phyloP scores from a whole-genome alignment of 2,329 filamentous ascomycete species.

The Cladosporium phlei region DNA sequence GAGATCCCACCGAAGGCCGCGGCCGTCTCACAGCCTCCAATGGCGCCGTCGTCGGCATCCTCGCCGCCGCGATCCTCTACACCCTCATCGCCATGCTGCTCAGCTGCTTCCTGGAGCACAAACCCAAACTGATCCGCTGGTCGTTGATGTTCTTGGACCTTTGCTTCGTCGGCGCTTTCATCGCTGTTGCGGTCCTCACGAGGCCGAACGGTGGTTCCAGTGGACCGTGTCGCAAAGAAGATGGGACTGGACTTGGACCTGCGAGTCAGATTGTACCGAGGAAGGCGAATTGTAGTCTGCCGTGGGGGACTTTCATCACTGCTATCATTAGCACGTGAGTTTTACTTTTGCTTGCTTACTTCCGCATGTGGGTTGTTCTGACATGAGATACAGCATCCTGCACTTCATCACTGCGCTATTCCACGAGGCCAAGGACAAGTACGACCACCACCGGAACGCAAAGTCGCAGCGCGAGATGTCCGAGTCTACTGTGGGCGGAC shows the following conservation, averaged over 20 bases:
- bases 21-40: slow-evolving; percentile 30
- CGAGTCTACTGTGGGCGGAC: not conserved
- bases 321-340: slow-evolving; percentile 45
- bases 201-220: not conserved
- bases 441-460: slow-evolving; percentile 9
- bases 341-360: not conserved
- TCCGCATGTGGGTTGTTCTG: not conserved
- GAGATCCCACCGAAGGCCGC: not conserved
- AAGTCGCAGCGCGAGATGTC: slow-evolving; percentile 10
- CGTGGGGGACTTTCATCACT: slow-evolving; percentile 41
- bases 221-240: slow-evolving; percentile 2
- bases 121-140: slow-evolving; percentile 35
- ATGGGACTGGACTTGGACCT: slow-evolving; percentile 12
- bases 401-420: slow-evolving; percentile 41
- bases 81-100: slow-evolving; percentile 37
- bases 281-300: slow-evolving; percentile 36
- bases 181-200: slow-evolving; percentile 41
- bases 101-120: slow-evolving; percentile 32
- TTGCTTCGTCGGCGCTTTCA: slow-evolving; percentile 40
- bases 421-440: slow-evolving; percentile 34
- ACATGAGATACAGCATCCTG: slow-evolving; percentile 31
- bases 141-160: slow-evolving; percentile 39
- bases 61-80: slow-evolving; percentile 43
- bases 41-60: slow-evolving; percentile 43
- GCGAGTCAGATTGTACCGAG: slow-evolving; percentile 5